Percentiles rank a stretch among this genome's conserved stretches.
Conservation (phyloP, 78 protist species). For the Dictyostelium citrinum region DNA sequence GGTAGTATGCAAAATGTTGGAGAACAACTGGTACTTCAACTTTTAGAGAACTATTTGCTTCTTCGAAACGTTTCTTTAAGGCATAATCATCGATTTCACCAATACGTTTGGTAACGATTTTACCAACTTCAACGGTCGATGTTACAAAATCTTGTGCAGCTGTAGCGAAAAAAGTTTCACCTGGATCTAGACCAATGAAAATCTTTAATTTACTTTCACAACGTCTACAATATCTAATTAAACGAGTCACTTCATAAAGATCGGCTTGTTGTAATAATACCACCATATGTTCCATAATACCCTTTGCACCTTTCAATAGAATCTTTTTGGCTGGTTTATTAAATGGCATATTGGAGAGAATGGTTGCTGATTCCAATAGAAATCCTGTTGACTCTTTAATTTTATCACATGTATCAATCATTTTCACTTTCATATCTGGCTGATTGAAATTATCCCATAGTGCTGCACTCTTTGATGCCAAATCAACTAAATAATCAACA, state of each 20-base stretch:
- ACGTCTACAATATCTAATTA: slow-evolving; percentile 13
- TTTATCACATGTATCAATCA: slow-evolving; percentile 44
- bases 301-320: slow-evolving; percentile 58
- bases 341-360: slow-evolving; percentile 73
- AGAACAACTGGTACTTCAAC: slow-evolving; percentile 53
- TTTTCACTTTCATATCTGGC: slow-evolving; percentile 50
- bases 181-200: slow-evolving; percentile 61
- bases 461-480: slow-evolving; percentile 42
- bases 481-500: slow-evolving; percentile 64
- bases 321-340: slow-evolving; percentile 67
- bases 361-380: slow-evolving; percentile 51
- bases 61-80: slow-evolving; percentile 49
- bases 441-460: slow-evolving; percentile 71
- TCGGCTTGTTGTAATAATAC: slow-evolving; percentile 70
- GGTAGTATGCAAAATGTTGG: slow-evolving; percentile 62
- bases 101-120: slow-evolving; percentile 39
- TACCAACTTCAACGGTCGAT: slow-evolving; percentile 37
- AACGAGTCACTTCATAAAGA: slow-evolving; percentile 67
- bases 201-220: slow-evolving; percentile 40
- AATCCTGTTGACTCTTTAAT: slow-evolving; percentile 33
- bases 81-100: slow-evolving; percentile 63
- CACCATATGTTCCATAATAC: slow-evolving; percentile 78
- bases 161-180: slow-evolving; percentile 41
- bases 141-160: slow-evolving; percentile 77
- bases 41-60: slow-evolving; percentile 40